Evolutionary conservation across 768 basidiomycete genomes (phyloP), one percentile per base, ranked within the genome.

Genomic region (Dentipellis fragilis): DNA sequence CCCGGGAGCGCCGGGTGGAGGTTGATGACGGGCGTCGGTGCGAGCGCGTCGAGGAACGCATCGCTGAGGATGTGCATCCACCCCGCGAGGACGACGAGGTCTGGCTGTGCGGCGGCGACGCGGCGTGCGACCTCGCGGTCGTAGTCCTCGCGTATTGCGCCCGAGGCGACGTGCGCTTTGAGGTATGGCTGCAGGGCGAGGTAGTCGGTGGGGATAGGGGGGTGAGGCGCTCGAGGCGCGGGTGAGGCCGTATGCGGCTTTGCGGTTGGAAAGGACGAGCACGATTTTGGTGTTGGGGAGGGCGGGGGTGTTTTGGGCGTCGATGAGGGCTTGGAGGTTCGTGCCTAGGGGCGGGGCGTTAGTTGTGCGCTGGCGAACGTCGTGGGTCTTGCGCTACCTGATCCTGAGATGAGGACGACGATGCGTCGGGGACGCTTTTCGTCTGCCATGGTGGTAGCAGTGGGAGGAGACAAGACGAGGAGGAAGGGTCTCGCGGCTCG

Each of bases 61-160:
- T 89, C 85, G 56, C 85, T 83, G 57, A 97, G 77, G 63, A 98
- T 90, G 65, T 98, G 94, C 95, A 99, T 97, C 91, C 93, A 99
- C 0, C 96, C 96, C 0, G 95, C 96, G n/a, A 98, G 77, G 7
- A 98, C 89, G 49, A 98, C 80, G 22, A 95, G 67, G 69, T 97
- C 90, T 0, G 95, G 95, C 35, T 72, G 70, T 17, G 74, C 79
- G 22, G 70, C 66, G 5, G 87, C 64, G 3, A 92, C 82, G 52
- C 82, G 76, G 35, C 78, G 71, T 8, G 90, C 91, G 1, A 94
- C 78, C 65, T 90, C 88, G 2, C 73, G 71, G 65, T 95, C 95
- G 70, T 96, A 97, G 66, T 95, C 89, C 48, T 79, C 73, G 17
- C 95, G 75, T 4, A 89, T 87, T 61, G 81, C 81, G 21, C 79